Evolutionary conservation across 331 rosid genomes (phyloP).

Genomic region (Cydonia oblonga): DNA sequence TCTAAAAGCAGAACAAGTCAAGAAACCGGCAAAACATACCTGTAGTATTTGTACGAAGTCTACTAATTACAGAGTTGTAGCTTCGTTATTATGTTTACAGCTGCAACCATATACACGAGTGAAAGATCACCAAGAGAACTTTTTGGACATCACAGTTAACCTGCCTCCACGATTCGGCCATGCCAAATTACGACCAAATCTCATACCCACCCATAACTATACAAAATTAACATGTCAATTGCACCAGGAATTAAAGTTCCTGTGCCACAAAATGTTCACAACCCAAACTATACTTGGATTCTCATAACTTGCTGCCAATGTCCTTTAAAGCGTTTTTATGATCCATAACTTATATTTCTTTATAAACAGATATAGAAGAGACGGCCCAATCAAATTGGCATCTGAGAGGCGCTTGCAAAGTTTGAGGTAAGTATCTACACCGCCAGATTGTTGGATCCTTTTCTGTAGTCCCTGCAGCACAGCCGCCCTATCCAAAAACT

Average conservation of each 20-base stretch:
- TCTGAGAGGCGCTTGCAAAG: conserved; percentile 78
- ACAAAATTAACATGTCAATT: conserved; percentile 21
- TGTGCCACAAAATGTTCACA: neutral
- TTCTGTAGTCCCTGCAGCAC: conserved; percentile 73
- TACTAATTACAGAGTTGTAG: conserved; percentile 13
- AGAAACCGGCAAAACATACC: neutral
- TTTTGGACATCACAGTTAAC: neutral
- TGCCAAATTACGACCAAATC: neutral
- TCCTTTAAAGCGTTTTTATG: conserved; percentile 51
- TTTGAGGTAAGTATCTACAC: conserved; percentile 50
- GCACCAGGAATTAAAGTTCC: conserved; percentile 2
- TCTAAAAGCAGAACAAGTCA: neutral
- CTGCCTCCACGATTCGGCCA: conserved; percentile 6
- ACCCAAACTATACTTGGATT: neutral
- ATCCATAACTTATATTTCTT: conserved; percentile 80
- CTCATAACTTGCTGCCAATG: neutral
- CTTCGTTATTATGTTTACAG: conserved; percentile 11
- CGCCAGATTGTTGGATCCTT: conserved; percentile 51
- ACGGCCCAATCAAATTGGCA: conserved; percentile 63
- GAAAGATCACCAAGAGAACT: neutral
- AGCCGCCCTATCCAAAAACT: conserved; percentile 77
- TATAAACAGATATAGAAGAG: conserved; percentile 66
- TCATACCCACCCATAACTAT: conserved; percentile 9
- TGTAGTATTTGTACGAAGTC: conserved; percentile 1
- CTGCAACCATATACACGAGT: conserved; percentile 15